phyloP scores from a whole-genome alignment of 176 grass and related monocot species.

The Musa beccarii region DNA sequence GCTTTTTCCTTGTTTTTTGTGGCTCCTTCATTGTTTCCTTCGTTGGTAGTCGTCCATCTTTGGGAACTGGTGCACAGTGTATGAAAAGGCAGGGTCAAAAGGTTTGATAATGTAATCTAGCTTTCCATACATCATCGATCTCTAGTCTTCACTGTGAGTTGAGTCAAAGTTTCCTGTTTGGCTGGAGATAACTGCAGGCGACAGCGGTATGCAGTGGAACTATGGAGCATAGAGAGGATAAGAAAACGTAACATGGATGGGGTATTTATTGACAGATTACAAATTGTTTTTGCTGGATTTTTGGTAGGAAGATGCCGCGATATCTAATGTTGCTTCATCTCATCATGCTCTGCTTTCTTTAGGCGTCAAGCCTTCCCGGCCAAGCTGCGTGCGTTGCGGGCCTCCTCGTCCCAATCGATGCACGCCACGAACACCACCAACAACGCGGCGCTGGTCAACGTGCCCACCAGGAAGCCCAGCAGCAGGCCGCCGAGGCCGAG shows the following conservation, averaged over 20 bases:
- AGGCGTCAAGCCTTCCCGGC: background rate
- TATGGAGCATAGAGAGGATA: no score
- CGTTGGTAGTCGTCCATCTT: background rate
- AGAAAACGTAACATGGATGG: no score
- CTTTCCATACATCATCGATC: no score
- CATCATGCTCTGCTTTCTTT: background rate
- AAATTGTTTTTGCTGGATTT: no score
- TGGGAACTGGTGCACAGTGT: background rate
- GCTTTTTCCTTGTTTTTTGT: background rate
- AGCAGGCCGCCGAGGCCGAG: slow-evolving; percentile 53
- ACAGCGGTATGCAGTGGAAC: no score
- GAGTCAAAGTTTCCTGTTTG: no score
- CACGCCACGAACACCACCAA: slow-evolving; percentile 35
- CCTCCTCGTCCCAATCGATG: slow-evolving; percentile 64
- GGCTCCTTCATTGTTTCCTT: background rate
- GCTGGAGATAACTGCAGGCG: no score
- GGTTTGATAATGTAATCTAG: background rate
- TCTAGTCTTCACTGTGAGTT: no score
- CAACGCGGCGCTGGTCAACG: slow-evolving; percentile 29
- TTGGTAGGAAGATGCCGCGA: no score
- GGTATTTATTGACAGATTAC: no score
- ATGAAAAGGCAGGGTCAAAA: background rate
- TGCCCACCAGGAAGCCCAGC: slow-evolving; percentile 47
- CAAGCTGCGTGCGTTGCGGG: slow-evolving; percentile 34
- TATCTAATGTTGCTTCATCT: no score